These are phyloP conservation scores for Nakazawaea holstii DNA, from an alignment of 805 yeast genomes.

Conservation along the genomic window DNA sequence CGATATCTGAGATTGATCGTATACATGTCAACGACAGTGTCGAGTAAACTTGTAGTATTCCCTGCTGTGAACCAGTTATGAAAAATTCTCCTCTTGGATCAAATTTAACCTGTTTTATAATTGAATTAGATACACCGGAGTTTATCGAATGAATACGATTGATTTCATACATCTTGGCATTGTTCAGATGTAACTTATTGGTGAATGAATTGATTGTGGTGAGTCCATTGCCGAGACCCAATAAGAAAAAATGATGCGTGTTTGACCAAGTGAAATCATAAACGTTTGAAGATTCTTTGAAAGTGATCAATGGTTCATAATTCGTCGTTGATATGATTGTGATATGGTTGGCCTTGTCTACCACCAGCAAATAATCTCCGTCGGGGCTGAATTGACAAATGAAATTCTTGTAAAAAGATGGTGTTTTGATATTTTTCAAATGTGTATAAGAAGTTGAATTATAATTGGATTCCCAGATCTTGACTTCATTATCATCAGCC, in stretches of 20 bases:
- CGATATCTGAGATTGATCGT: slow-evolving; percentile 28
- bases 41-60: slow-evolving; percentile 38
- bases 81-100: slow-evolving; percentile 34
- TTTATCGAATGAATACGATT: slow-evolving; percentile 3
- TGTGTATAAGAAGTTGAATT: slow-evolving; percentile 20
- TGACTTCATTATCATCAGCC: slow-evolving; percentile 36
- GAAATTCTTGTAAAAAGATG: not conserved
- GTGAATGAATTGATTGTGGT: slow-evolving; percentile 22
- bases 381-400: slow-evolving; percentile 31
- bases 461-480: slow-evolving; percentile 36
- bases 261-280: slow-evolving; percentile 36
- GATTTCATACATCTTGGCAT: slow-evolving; percentile 3
- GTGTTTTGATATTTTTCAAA: slow-evolving; percentile 1
- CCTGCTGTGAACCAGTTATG: slow-evolving; percentile 40
- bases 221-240: slow-evolving; percentile 34
- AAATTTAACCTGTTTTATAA: slow-evolving; percentile 31
- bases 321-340: slow-evolving; percentile 25
- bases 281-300: slow-evolving; percentile 22
- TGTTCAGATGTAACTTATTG: not conserved
- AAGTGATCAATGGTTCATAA: slow-evolving; percentile 23
- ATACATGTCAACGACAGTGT: slow-evolving; percentile 27
- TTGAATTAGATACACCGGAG: slow-evolving; percentile 22
- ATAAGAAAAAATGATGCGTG: slow-evolving; percentile 21
- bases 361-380: slow-evolving; percentile 33
- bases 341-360: slow-evolving; percentile 29